phyloP scores from a whole-genome alignment of 2,329 filamentous ascomycete genomes.

The Colletotrichum incanum region DNA sequence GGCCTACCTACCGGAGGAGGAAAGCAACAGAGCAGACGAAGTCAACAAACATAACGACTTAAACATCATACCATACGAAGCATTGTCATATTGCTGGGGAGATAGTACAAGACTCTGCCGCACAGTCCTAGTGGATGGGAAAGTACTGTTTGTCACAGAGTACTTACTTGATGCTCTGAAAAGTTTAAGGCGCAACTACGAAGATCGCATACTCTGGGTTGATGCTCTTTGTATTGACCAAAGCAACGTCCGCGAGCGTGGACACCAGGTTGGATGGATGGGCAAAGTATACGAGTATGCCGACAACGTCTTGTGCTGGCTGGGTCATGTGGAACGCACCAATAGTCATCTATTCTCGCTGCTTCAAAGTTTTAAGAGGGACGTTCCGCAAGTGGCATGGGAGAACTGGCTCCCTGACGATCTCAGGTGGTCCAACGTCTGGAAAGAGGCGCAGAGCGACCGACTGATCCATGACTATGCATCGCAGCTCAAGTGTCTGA shows the following conservation, averaged over 20 bases:
- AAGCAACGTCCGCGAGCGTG: not conserved
- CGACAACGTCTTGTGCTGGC: not conserved
- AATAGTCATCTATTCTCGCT: not conserved
- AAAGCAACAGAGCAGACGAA: too few species aligned
- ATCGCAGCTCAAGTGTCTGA: not conserved
- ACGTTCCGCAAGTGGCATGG: not conserved
- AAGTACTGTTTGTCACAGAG: not conserved
- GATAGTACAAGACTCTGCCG: not conserved
- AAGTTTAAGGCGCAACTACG: not conserved
- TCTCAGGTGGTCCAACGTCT: not conserved
- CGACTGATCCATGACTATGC: too few species aligned
- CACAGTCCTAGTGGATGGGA: not conserved
- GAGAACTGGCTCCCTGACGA: not conserved
- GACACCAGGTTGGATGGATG: constrained; percentile 2
- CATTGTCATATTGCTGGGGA: constrained; percentile 2
- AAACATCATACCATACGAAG: not conserved
- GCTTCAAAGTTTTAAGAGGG: not conserved
- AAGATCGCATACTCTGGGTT: constrained; percentile 2
- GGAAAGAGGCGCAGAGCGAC: not conserved
- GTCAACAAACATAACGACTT: too few species aligned
- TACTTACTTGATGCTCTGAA: not conserved
- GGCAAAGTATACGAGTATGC: not conserved
- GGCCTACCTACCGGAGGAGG: not conserved
- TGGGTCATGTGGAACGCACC: not conserved
- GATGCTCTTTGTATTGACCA: constrained; percentile 1